Evolutionary conservation across 441 rosid genomes (phyloP), one percentile per base, ranked within the genome.

Genomic region (Mallotus japonicus): DNA sequence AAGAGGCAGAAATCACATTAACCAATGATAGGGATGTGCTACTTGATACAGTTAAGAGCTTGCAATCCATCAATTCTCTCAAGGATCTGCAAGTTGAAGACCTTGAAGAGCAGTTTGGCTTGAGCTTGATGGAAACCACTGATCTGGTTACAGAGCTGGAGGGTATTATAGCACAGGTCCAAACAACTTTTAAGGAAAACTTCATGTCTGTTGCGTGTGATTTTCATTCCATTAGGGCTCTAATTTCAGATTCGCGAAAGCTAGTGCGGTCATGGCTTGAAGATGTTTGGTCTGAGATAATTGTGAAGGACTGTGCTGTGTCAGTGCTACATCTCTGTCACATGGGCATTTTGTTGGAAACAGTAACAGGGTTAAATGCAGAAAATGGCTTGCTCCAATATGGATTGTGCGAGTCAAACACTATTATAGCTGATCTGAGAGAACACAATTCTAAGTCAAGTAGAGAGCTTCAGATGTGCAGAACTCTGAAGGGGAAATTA

Each of bases 241-340:
- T 78, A 65, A 69, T 89, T 80, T 85, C 80, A 57, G 86, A 94
- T 76, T 87, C 90, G n/a, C 71, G 80, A 54, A 90, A 83, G 84
- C 71, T 86, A 73, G 87, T 86, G 77, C 80, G 82, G 63, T 84
- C 92, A 44, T 87, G 87, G 89, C 88, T 96, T 76, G 99, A 94
- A 79, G 99, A 96, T 72, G 78, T 96, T 74, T 96, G 99, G 99
- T 91, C 99, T 24, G 99, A 87, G 84, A 90, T 94, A 69, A 84
- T 94, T 72, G 86, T 77, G 77, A 92, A 95, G 85, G 99, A 94
- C 74, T 94, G 96, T 86, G 96, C 97, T 72, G 80, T 96, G 67
- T 91, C 99, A 44, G 94, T 93, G 77, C 80, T 96, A 75, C 98
- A 96, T 72, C 88, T 89, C 63, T 96, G 98, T 82, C 97, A 96